Base-by-base conservation (phyloP, 164 flowering plant genomes). In the Sedum album region DNA sequence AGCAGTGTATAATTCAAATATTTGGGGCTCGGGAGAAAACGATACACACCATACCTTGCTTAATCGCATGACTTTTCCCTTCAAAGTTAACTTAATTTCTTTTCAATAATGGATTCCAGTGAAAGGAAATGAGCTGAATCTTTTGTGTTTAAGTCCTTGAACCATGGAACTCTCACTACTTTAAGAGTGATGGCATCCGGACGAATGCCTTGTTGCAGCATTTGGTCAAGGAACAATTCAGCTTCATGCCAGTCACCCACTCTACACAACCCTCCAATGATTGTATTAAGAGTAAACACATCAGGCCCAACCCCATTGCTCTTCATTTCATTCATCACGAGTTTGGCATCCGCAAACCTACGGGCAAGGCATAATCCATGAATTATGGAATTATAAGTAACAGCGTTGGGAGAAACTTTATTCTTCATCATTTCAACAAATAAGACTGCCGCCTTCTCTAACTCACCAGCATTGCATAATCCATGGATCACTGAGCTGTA, bases 331-430 rank as follows among this genome's bases (percentile, higher is more conserved):
- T 26, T n/a, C 21, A 69, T 23, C 66, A 60, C 20, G 44, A 60
- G 31, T 28, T 39, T 41, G 25, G 71, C 71, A 33, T 69, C 71
- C 31, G 31, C 42, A 39, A 69, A 60, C 65, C 44, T 69, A 31
- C 51, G 55, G 30, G 44, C 63, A 17, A 60, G 61, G n/a, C n/a
- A n/a, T n/a, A n/a, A n/a, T n/a, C n/a, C n/a, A n/a, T n/a, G n/a
- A n/a, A n/a, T n/a, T n/a, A 69, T 60, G 38, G 33, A 38, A 41
- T 69, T 69, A 69, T 60, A 69, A 30, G 55, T 41, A 55, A 55
- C 25, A 15, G 25, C 14, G 15, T 55, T 55, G 31, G 60, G 60
- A 55, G 31, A 55, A 26, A 55, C 60, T 25, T 10, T 25, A 55
- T 55, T 55, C 60, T 55, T 55, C 60, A 23, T 55, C 60, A 55